These are phyloP conservation scores for Zalerion maritima DNA, from an alignment of 495 filamentous ascomycete species.

Conservation along the genomic window DNA sequence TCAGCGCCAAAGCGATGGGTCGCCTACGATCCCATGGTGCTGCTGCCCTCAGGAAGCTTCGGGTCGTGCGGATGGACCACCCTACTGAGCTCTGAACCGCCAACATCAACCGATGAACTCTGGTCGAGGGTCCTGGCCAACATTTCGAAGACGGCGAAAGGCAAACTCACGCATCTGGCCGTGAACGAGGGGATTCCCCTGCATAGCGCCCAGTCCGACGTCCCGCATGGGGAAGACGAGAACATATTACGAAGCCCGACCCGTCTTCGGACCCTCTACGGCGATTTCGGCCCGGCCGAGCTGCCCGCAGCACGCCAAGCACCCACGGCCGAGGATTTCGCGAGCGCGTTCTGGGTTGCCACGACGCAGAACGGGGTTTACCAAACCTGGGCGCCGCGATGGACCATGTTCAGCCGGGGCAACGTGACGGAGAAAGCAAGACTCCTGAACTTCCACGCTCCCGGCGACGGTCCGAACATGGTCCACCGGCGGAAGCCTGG, in stretches of 20 bases:
- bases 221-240: slow-evolving; percentile 16
- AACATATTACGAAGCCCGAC: slow-evolving; percentile 57
- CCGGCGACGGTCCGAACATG: slow-evolving; percentile 2
- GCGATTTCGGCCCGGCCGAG: slow-evolving; percentile 44
- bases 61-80: slow-evolving; percentile 28
- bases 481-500: not conserved
- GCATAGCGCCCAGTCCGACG: slow-evolving; percentile 5
- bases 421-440: slow-evolving; percentile 82
- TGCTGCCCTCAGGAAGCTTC: slow-evolving; percentile 50
- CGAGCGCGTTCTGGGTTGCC: slow-evolving; percentile 56
- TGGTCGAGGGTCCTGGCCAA: slow-evolving; percentile 34
- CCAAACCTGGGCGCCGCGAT: slow-evolving; percentile 76
- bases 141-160: slow-evolving; percentile 28
- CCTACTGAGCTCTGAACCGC: slow-evolving; percentile 17
- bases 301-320: slow-evolving; percentile 2
- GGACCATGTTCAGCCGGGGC: slow-evolving; percentile 85
- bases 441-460: slow-evolving; percentile 38
- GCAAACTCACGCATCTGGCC: slow-evolving; percentile 48
- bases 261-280: slow-evolving; percentile 45
- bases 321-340: slow-evolving; percentile 31
- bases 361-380: slow-evolving; percentile 61
- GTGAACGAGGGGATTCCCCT: slow-evolving; percentile 58
- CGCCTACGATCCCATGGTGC: slow-evolving; percentile 52
- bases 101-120: slow-evolving; percentile 15
- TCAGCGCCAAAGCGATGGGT: slow-evolving; percentile 50